These are phyloP conservation scores for Termitomyces bulborhizus DNA, from an alignment of 768 basidiomycete species.

Conservation along the genomic window DNA sequence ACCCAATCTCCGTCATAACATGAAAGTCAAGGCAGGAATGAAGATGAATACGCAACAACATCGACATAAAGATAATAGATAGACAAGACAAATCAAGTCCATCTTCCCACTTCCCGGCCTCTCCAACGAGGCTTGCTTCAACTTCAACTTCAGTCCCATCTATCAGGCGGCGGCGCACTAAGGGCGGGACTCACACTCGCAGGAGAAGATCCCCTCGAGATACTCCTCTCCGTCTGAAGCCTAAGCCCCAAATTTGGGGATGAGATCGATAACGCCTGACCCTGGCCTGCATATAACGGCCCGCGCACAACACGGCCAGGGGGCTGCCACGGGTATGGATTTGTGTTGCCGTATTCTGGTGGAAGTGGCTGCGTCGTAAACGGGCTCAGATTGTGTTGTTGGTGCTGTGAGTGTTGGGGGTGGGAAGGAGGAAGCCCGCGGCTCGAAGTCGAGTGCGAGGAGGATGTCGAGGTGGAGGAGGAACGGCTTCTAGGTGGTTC, in stretches of 20 bases:
- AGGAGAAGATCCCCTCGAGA: background rate
- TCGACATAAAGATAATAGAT: background rate
- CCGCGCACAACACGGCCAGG: conserved; percentile 7
- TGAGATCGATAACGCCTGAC: conserved; percentile 7
- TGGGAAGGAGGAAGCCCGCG: background rate
- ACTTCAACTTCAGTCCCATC: background rate
- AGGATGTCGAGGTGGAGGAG: conserved; percentile 12
- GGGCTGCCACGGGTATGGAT: background rate
- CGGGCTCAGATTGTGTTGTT: background rate
- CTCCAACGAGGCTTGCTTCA: background rate
- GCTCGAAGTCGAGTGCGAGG: conserved; percentile 19
- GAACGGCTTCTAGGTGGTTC: conserved; percentile 17
- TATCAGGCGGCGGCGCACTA: background rate
- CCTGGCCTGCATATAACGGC: conserved; percentile 7
- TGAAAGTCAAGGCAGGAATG: background rate
- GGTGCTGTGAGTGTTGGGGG: background rate
- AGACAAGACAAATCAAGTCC: background rate
- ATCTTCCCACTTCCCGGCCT: background rate
- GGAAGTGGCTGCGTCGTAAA: conserved; percentile 6
- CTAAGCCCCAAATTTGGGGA: conserved; percentile 14
- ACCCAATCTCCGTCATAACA: background rate
- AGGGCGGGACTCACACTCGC: background rate
- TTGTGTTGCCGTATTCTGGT: background rate
- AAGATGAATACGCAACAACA: background rate
- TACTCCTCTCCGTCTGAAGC: conserved; percentile 3